Percentiles rank a stretch among this genome's conserved stretches.
Evolutionary conservation across 441 rosid genomes (phyloP).

Genomic region (Arabidopsis hybrid): DNA sequence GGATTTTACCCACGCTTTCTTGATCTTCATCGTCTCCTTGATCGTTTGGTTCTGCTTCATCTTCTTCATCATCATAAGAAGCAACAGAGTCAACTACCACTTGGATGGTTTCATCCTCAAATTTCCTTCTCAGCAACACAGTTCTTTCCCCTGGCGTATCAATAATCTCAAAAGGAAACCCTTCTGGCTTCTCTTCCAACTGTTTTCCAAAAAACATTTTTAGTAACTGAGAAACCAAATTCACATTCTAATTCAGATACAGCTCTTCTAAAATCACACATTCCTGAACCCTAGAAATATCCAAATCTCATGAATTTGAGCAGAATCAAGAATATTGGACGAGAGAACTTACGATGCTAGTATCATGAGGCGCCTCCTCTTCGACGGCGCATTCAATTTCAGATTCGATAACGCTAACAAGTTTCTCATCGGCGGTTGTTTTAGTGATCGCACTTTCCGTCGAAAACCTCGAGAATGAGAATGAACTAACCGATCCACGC

Average conservation of each 20-base stretch:
- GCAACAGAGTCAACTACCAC: constrained; percentile 64
- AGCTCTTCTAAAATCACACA: not conserved
- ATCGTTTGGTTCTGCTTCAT: constrained; percentile 22
- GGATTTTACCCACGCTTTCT: constrained; percentile 33
- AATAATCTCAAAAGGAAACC: constrained; percentile 63
- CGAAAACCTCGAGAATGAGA: constrained; percentile 48
- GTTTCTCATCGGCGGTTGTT: constrained; percentile 50
- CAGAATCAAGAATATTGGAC: not conserved
- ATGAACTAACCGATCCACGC: constrained; percentile 42
- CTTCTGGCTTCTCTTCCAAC: constrained; percentile 55
- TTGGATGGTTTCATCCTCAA: constrained; percentile 59
- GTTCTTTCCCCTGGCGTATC: constrained; percentile 73
- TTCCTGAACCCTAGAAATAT: not conserved
- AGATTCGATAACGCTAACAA: constrained; percentile 55
- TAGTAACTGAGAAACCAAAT: not conserved
- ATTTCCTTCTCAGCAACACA: constrained; percentile 50
- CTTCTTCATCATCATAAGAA: constrained; percentile 35
- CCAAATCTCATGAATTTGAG: not conserved
- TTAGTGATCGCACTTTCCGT: constrained; percentile 36
- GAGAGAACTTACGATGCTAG: constrained; percentile 24
- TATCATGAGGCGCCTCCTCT: constrained; percentile 39
- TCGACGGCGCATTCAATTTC: constrained; percentile 66
- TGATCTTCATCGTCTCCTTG: constrained; percentile 34
- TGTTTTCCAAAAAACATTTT: constrained; percentile 30
- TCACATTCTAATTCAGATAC: not conserved